Evolutionary conservation across 805 yeast genomes (phyloP).

Genomic region (Saturnispora gosingensis): DNA sequence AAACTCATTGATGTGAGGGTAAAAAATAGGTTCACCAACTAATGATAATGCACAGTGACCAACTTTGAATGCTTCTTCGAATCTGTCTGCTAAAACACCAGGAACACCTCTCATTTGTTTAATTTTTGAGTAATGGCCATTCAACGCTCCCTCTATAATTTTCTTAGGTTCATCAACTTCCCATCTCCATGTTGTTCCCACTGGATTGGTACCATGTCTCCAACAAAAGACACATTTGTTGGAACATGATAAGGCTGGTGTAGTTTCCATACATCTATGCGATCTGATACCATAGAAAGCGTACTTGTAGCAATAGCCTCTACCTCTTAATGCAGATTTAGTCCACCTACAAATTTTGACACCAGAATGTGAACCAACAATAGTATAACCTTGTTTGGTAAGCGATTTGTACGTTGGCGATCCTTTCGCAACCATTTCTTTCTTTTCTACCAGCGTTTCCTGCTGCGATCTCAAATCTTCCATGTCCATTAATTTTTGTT

Average conservation of each 20-base stretch:
- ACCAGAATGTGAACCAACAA: conserved; percentile 91
- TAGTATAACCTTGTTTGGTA: conserved; percentile 88
- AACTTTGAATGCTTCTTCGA: conserved; percentile 83
- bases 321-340: conserved; percentile 83
- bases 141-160: conserved; percentile 74
- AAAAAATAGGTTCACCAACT: conserved; percentile 92
- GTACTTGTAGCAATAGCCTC: conserved; percentile 90
- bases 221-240: conserved; percentile 95
- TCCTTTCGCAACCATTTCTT: conserved; percentile 82
- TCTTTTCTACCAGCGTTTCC: conserved; percentile 29
- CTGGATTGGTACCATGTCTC: conserved; percentile 97
- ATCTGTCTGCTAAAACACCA: conserved; percentile 82
- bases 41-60: conserved; percentile 86
- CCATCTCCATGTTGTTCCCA: conserved; percentile 95
- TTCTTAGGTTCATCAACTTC: conserved; percentile 84
- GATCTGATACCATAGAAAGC: conserved; percentile 87
- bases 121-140: conserved; percentile 84
- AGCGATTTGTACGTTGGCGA: conserved; percentile 83
- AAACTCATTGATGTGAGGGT: conserved; percentile 83
- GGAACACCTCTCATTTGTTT: conserved; percentile 95
- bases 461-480: conserved; percentile 42
- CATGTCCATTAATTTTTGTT: conserved; percentile 51
- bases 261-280: conserved; percentile 92
- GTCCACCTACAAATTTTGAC: conserved; percentile 96
- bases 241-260: conserved; percentile 89